These are phyloP conservation scores for Carnegiea gigantea DNA, from an alignment of 179 eudicot genomes.

Conservation along the genomic window DNA sequence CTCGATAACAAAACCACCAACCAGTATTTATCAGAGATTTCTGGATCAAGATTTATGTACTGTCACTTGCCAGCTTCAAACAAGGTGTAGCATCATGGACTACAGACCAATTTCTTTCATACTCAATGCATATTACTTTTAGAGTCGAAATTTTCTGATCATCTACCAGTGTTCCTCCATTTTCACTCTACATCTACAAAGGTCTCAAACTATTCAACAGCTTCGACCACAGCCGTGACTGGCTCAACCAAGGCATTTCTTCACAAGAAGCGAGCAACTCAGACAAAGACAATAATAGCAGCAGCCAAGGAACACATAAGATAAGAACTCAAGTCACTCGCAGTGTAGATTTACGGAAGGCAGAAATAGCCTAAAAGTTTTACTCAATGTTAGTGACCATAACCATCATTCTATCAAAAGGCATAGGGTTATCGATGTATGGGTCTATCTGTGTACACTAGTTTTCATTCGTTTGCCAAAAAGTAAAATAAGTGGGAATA, in stretches of 20 bases:
- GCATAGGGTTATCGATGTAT: background rate
- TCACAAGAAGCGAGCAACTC: background rate
- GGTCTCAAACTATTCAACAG: background rate
- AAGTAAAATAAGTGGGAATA: background rate
- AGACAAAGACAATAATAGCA: background rate
- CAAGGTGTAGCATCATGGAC: background rate
- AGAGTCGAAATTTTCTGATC: no score
- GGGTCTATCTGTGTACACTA: background rate
- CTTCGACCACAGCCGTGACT: background rate
- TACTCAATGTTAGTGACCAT: background rate
- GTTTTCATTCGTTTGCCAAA: background rate
- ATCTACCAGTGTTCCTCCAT: background rate
- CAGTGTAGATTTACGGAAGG: background rate
- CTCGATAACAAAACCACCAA: background rate
- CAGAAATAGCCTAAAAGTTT: background rate
- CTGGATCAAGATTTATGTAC: background rate
- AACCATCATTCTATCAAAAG: background rate
- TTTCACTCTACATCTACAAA: background rate
- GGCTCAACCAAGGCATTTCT: background rate
- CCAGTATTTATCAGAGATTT: background rate
- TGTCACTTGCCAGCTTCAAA: background rate
- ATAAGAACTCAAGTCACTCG: background rate
- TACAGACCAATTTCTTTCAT: background rate
- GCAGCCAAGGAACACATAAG: background rate
- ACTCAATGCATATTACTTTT: background rate